Evolutionary conservation across 2,329 filamentous ascomycete species (phyloP).

Genomic region (Fusarium burgessii): DNA sequence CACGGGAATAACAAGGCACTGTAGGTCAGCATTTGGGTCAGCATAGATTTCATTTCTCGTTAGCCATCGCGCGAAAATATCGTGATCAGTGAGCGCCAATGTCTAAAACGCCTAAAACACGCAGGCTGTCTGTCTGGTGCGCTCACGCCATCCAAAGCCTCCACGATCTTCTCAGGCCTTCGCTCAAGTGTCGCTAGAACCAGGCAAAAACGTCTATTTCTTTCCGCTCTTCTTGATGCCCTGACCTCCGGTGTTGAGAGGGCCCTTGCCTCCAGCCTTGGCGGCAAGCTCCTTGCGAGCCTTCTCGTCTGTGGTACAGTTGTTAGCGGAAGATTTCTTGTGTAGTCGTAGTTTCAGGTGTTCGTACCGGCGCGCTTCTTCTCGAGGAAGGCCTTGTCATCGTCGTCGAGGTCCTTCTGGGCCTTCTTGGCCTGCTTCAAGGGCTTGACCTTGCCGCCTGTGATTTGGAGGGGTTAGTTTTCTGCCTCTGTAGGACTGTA

Average conservation of each 20-base stretch:
- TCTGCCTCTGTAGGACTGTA: background rate
- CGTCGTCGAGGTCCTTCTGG: slow-evolving; percentile 85
- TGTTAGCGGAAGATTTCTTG: slow-evolving; percentile 26
- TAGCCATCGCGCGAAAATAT: slow-evolving; percentile 41
- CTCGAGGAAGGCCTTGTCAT: slow-evolving; percentile 83
- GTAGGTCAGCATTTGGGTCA: slow-evolving; percentile 34
- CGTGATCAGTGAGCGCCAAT: slow-evolving; percentile 32
- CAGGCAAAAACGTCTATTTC: slow-evolving; percentile 71
- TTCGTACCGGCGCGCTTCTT: slow-evolving; percentile 86
- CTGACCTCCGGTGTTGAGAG: slow-evolving; percentile 83
- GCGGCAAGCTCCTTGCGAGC: slow-evolving; percentile 86
- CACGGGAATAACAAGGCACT: slow-evolving; percentile 8
- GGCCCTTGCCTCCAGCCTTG: slow-evolving; percentile 88
- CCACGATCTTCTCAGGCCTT: slow-evolving; percentile 14
- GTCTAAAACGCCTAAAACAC: slow-evolving; percentile 39
- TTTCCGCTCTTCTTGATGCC: slow-evolving; percentile 99
- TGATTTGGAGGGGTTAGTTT: slow-evolving; percentile 42
- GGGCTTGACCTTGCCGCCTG: slow-evolving; percentile 86
- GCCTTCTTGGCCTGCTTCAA: slow-evolving; percentile 91
- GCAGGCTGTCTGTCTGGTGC: slow-evolving; percentile 17
- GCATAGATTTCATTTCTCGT: slow-evolving; percentile 47
- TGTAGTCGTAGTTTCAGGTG: background rate
- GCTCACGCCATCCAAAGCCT: slow-evolving; percentile 37
- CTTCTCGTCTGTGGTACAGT: slow-evolving; percentile 74
- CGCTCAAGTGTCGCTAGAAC: background rate